Percentiles rank a stretch among this genome's conserved stretches.
phyloP scores from a whole-genome alignment of 106 monocot species.

The Dactylorhiza incarnata region DNA sequence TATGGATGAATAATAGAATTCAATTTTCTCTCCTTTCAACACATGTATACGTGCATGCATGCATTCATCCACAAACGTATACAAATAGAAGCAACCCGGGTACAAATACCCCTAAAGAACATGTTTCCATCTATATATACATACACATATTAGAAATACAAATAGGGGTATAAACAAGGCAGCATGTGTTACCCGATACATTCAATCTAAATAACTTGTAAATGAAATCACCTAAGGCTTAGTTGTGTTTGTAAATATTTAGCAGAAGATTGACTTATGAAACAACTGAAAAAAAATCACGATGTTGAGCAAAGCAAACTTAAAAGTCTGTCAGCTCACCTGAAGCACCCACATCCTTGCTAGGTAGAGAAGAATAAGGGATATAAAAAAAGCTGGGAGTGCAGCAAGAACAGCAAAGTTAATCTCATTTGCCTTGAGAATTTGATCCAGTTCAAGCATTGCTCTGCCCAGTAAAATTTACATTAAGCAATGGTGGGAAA shows the following conservation, averaged over 20 bases:
- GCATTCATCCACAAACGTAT: too few species aligned
- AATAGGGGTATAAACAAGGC: not conserved
- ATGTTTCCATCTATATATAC: not conserved
- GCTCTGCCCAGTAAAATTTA: constrained; percentile 41
- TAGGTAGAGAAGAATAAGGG: constrained; percentile 54
- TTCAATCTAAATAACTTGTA: not conserved
- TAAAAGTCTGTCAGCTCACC: constrained; percentile 21
- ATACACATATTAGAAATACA: not conserved
- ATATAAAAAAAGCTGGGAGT: constrained; percentile 88
- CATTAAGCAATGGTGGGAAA: not conserved
- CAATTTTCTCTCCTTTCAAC: too few species aligned
- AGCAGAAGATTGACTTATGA: not conserved
- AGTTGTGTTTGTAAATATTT: not conserved
- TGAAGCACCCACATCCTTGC: constrained; percentile 64
- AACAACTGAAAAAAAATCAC: not conserved
- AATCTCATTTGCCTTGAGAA: constrained; percentile 98
- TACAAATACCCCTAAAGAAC: too few species aligned
- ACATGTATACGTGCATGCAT: too few species aligned
- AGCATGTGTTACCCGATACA: not conserved
- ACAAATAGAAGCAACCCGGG: too few species aligned
- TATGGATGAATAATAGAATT: too few species aligned
- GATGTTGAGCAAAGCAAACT: not conserved
- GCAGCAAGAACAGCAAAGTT: constrained; percentile 99
- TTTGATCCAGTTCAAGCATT: constrained; percentile 96
- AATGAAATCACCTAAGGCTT: not conserved